phyloP scores from a whole-genome alignment of 2,329 filamentous ascomycete species.

The Alternaria sp. region DNA sequence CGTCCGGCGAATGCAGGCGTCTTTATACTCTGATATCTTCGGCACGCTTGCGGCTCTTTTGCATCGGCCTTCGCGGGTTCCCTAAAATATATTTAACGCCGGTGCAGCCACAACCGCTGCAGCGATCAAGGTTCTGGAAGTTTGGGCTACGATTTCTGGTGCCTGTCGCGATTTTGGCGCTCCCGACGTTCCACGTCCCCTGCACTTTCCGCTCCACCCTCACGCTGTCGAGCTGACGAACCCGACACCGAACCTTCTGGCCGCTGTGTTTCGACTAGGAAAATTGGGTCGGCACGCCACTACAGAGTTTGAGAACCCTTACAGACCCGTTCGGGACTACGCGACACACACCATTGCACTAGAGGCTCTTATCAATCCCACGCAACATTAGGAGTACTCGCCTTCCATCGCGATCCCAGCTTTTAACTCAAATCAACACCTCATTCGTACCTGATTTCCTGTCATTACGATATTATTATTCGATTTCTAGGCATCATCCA shows the following conservation, averaged over 20 bases:
- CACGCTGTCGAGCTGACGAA: slow-evolving; percentile 35
- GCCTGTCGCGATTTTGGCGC: slow-evolving; percentile 26
- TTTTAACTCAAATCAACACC: neutral
- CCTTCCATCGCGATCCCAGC: slow-evolving; percentile 3
- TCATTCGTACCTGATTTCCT: neutral
- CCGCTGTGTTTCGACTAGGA: slow-evolving; percentile 28
- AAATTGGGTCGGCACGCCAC: slow-evolving; percentile 31
- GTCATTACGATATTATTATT: neutral
- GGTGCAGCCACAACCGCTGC: slow-evolving; percentile 37
- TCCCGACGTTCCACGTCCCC: slow-evolving; percentile 26
- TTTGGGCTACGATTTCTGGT: slow-evolving; percentile 18
- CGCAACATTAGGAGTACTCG: neutral
- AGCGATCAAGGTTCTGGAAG: slow-evolving; percentile 20
- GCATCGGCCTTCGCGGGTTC: slow-evolving; percentile 17
- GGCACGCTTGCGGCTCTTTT: slow-evolving; percentile 17
- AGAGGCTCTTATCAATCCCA: slow-evolving; percentile 31
- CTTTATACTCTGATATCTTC: slow-evolving; percentile 9
- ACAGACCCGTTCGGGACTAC: slow-evolving; percentile 16
- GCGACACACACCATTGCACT: slow-evolving; percentile 14
- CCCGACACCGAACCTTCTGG: slow-evolving; percentile 41
- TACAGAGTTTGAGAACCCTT: slow-evolving; percentile 21
- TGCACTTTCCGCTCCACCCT: slow-evolving; percentile 30
- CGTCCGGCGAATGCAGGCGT: slow-evolving; percentile 18
- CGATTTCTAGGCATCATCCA: neutral
- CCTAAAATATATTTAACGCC: slow-evolving; percentile 25